Percentiles rank a stretch among this genome's conserved stretches.
Evolutionary conservation across 768 basidiomycete genomes (phyloP).

Genomic region (Hygrophorus russula): DNA sequence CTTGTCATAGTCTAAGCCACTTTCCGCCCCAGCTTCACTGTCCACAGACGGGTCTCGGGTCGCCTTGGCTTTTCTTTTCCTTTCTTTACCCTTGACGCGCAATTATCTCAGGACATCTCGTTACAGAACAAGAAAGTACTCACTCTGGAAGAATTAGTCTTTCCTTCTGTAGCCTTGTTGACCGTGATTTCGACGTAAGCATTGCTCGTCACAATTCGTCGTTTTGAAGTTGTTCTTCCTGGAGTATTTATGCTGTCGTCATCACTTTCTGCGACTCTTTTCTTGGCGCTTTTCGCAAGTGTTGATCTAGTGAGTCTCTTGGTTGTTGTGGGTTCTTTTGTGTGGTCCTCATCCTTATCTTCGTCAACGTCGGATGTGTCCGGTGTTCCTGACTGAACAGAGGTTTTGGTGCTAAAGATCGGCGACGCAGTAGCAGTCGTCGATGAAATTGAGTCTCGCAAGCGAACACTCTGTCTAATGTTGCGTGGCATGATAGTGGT

Average conservation of each 20-base stretch:
- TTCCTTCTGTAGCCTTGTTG: constrained; percentile 9
- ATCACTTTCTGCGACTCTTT: constrained; percentile 7
- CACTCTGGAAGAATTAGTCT: constrained; percentile 18
- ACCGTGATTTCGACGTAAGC: constrained; percentile 24
- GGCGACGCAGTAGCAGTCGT: constrained; percentile 36
- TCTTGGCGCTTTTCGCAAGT: not conserved
- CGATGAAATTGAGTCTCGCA: constrained; percentile 18
- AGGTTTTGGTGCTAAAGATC: constrained; percentile 34
- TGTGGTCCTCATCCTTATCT: constrained; percentile 8
- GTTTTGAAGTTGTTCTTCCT: constrained; percentile 13
- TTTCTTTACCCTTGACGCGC: constrained; percentile 4
- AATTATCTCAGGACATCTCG: constrained; percentile 1
- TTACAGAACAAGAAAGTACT: constrained; percentile 4
- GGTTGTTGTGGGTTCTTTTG: constrained; percentile 3
- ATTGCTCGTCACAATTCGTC: constrained; percentile 21
- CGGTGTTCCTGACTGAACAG: constrained; percentile 38
- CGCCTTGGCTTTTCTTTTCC: constrained; percentile 27
- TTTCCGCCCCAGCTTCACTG: constrained; percentile 18
- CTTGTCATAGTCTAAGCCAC: constrained; percentile 29
- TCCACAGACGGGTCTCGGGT: constrained; percentile 15
- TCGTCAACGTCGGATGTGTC: constrained; percentile 38
- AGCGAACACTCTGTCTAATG: constrained; percentile 23
- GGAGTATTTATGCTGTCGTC: constrained; percentile 13
- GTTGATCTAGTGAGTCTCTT: not conserved
- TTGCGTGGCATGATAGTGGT: constrained; percentile 21